These are phyloP conservation scores for Pharus latifolius DNA, from an alignment of 176 grass and related monocot species.

Conservation along the genomic window DNA sequence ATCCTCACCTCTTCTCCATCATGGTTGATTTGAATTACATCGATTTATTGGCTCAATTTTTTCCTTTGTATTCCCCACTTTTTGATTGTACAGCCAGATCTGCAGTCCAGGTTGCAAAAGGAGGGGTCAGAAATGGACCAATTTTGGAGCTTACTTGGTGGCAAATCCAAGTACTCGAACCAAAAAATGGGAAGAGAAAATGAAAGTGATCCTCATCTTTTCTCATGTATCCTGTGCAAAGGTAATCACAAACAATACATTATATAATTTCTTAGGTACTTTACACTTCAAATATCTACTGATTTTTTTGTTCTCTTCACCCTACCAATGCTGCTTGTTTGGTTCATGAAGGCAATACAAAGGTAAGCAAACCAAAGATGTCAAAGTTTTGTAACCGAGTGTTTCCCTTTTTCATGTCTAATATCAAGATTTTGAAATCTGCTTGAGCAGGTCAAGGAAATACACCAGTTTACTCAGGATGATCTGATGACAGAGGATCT, in stretches of 20 bases:
- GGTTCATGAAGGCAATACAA: conserved; percentile 45
- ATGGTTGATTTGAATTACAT: not conserved
- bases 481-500: conserved; percentile 93
- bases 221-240: conserved; percentile 69
- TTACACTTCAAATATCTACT: conserved; percentile 13
- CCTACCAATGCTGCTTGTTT: not conserved
- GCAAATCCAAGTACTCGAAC: conserved; percentile 77
- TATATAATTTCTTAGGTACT: not conserved
- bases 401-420: not conserved
- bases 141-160: conserved; percentile 84
- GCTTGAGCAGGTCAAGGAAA: conserved; percentile 61
- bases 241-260: conserved; percentile 30
- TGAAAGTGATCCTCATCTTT: conserved; percentile 85
- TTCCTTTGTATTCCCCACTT: not conserved
- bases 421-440: conserved; percentile 4
- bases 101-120: conserved; percentile 67
- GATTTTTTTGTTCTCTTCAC: not conserved
- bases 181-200: conserved; percentile 68
- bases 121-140: conserved; percentile 88
- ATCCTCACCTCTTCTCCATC: not conserved
- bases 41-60: not conserved
- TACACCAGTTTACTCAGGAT: conserved; percentile 86
- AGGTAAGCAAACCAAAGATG: conserved; percentile 28
- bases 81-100: conserved; percentile 58
- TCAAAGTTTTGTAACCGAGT: not conserved